Base-by-base conservation (phyloP, 305 asterid species). In the Plantago rigida region DNA sequence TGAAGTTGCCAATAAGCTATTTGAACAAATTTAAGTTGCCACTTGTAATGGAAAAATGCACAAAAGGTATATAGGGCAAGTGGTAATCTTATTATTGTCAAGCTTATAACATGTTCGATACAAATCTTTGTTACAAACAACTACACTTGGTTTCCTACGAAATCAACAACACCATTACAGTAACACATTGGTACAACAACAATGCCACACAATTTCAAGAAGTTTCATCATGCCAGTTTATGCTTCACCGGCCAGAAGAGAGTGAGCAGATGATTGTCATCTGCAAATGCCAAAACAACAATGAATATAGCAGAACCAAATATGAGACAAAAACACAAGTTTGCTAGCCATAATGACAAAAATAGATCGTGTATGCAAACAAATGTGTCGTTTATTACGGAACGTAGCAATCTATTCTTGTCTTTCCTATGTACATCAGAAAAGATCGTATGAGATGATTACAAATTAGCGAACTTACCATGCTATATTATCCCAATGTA, bases 401-500 rank as follows among this genome's bases (percentile, higher is more conserved):
- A 14, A 47, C 14, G n/a, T 47, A 3, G 4, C 15, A 14, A 3
- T 47, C n/a, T 31, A 13, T 47, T 47, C n/a, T 11, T 13, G 52
- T 8, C 6, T 47, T 1, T 47, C 52, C 8, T 47, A 3, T 22
- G 0, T 47, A 4, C 44, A 36, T 36, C 44, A 0, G 44, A 36
- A 36, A 36, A 7, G 17, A 52, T 36, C 29, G 13, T 14, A 8
- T 24, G 36, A 11, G 3, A 12, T 51, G 22, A 24, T 4, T 31
- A 52, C 6, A 31, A 52, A 28, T 4, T 14, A 11, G 26, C 15
- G 64, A 53, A 64, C 78, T 78, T 75, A 87, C 93, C 86, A 82
- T 17, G 69, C 84, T 59, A 80, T 71, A 67, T 83, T 70, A 29
- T 76, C 77, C 95, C 91, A 86, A 46, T 79, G 94, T 64, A 85